Conservation (phyloP, 345 rosid genomes). For the Moricandia moricandioides region DNA sequence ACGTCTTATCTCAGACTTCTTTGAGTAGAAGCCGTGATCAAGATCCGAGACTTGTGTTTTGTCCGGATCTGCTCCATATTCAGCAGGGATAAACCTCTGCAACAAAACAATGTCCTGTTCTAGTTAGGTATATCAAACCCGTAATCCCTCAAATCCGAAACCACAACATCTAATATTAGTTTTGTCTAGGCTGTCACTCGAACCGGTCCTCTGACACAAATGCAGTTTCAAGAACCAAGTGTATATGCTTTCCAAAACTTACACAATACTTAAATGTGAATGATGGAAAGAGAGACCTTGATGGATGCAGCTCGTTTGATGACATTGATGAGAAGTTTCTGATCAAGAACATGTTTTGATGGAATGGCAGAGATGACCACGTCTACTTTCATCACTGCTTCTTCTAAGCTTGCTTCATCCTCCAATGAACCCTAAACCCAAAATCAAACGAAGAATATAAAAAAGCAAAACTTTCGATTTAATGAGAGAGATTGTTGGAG, state of each 20-base stretch:
- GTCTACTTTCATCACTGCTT: constrained; percentile 72
- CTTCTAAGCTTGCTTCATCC: constrained; percentile 55
- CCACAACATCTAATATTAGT: no score
- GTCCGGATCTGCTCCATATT: constrained; percentile 76
- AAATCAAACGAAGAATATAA: background rate
- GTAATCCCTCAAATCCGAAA: no score
- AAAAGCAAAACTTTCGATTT: background rate
- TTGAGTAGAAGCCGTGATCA: constrained; percentile 55
- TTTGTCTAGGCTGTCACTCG: no score
- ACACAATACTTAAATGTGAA: background rate
- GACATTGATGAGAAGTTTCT: constrained; percentile 58
- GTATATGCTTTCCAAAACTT: no score
- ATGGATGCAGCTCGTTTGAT: constrained; percentile 56
- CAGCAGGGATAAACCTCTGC: constrained; percentile 86
- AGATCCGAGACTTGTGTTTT: constrained; percentile 57
- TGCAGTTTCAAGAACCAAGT: no score
- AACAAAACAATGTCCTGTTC: background rate
- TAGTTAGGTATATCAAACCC: no score
- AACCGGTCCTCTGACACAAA: no score
- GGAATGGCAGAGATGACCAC: constrained; percentile 73
- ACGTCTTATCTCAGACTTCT: constrained; percentile 63
- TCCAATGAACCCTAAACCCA: constrained; percentile 64
- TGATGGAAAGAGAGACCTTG: constrained; percentile 38
- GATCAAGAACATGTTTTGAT: constrained; percentile 63
- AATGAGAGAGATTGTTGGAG: background rate